Base-by-base conservation (phyloP, 306 rosid genomes). In the Pterocarpus santalinus region DNA sequence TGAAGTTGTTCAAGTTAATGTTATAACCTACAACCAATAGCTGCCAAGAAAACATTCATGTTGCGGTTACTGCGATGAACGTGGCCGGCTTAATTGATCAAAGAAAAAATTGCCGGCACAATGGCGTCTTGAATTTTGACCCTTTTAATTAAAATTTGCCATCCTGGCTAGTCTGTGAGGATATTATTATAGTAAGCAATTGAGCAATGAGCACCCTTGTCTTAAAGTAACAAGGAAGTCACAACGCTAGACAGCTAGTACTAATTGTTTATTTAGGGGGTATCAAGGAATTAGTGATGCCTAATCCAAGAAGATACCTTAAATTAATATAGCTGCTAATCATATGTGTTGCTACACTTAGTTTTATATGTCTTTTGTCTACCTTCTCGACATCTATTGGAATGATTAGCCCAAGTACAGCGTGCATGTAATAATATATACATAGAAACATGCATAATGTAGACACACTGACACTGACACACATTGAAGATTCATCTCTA, bases 181-280 rank as follows among this genome's bases (percentile, higher is more conserved):
- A 73, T 64, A 82, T 47, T 47, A 47, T 76, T 82, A 64, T 80
- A 82, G 39, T 14, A 1, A 78, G 32, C 2, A 65, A 67, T 12
- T 43, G 5, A 65, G 53, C 35, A 14, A 22, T 76, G 69, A 72
- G 68, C 82, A 88, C 79, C 60, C 8, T 69, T 80, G 80, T 79
- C 87, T 69, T 86, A 56, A 69, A 86, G 73, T 73, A 84, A 77
- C 80, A 61, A 77, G 67, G 74, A 75, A 58, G 72, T 77, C 77
- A 82, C 86, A 81, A 80, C 22, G 64, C 78, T 74, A 64, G 78
- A 83, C 91, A 83, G 87, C 88, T 85, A 73, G 85, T 83, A 70
- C 82, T 82, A 60, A 77, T 82, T 85, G 53, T 82, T 78, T 71
- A 83, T 36, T 81, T 44, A 1, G 34, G 38, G 4, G 77, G 36